Conservation (phyloP, 2,329 filamentous ascomycete genomes). For the Calonectria pseudoreteaudii region DNA sequence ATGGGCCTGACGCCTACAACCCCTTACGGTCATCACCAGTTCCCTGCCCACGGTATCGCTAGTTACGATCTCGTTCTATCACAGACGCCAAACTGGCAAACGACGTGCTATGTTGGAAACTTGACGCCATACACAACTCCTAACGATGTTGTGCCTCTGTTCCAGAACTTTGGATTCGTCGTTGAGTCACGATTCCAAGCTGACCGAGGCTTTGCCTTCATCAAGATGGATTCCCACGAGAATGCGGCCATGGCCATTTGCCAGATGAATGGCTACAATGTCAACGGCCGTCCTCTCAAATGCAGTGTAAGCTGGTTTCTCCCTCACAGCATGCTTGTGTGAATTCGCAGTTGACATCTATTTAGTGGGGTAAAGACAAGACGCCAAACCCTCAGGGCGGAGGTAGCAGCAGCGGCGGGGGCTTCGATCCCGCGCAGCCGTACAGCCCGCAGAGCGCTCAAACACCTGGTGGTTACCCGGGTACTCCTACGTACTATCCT, state of each 20-base stretch:
- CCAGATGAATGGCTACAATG: slow-evolving; percentile 96
- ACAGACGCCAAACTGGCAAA: slow-evolving; percentile 98
- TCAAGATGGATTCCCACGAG: slow-evolving; percentile 99
- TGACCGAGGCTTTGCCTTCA: slow-evolving; percentile 96
- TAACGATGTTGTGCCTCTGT: slow-evolving; percentile 95
- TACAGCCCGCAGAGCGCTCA: slow-evolving; percentile 81
- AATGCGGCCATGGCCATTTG: slow-evolving; percentile 99
- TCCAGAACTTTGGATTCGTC: slow-evolving; percentile 98
- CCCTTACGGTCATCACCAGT: slow-evolving; percentile 96
- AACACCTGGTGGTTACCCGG: slow-evolving; percentile 78
- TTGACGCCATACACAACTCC: slow-evolving; percentile 97
- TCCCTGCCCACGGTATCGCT: slow-evolving; percentile 95
- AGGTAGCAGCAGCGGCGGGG: slow-evolving; percentile 53
- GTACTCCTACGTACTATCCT: slow-evolving; percentile 89
- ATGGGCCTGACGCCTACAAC: slow-evolving; percentile 99
- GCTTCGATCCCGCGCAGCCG: slow-evolving; percentile 81
- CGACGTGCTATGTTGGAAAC: slow-evolving; percentile 97
- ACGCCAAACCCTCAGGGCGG: slow-evolving; percentile 77
- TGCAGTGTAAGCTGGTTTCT: slow-evolving; percentile 84
- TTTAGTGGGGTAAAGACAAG: slow-evolving; percentile 98
- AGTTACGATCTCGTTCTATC: slow-evolving; percentile 97
- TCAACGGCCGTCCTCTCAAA: slow-evolving; percentile 96
- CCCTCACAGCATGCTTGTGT: background rate
- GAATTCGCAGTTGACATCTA: slow-evolving; percentile 31
- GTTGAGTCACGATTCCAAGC: slow-evolving; percentile 98